A percentile compares a stretch with the other conserved stretches of the same genome.
These are phyloP conservation scores for Saccharomycopsis sp. DNA, from an alignment of 805 yeast genomes.

Conservation along the genomic window DNA sequence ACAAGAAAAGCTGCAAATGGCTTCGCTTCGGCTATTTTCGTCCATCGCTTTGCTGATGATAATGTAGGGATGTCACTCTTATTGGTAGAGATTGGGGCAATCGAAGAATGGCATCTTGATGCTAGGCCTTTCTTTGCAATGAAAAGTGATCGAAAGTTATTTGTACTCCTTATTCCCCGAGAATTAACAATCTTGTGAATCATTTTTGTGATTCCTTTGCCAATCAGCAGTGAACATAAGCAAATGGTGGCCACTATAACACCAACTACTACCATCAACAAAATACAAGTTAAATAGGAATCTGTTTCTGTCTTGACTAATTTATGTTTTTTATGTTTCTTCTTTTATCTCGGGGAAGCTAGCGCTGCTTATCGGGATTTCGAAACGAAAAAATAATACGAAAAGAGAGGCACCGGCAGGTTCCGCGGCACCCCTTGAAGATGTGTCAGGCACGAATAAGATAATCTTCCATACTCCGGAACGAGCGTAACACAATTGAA, in stretches of 20 bases:
- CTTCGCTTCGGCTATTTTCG: slow-evolving; percentile 22
- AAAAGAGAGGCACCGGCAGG: background rate
- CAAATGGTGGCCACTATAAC: background rate
- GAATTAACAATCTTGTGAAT: background rate
- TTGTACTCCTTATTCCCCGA: background rate
- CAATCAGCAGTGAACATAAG: background rate
- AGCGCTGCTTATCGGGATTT: background rate
- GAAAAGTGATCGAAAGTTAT: background rate
- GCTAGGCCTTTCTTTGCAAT: background rate
- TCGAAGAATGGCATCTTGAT: background rate
- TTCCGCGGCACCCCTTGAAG: background rate
- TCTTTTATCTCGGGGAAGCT: background rate
- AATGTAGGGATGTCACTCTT: background rate
- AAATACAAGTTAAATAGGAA: background rate
- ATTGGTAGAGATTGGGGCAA: background rate
- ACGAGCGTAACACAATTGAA: too few relatives aligned
- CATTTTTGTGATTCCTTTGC: background rate
- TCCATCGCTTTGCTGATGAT: background rate
- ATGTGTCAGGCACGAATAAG: background rate
- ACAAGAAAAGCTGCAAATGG: slow-evolving; percentile 37
- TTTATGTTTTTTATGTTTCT: background rate
- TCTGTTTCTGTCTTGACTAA: too few relatives aligned
- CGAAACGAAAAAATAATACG: background rate
- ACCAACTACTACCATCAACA: background rate
- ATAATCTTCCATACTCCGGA: too few relatives aligned